These are phyloP conservation scores for Brassica nigra DNA, from an alignment of 345 rosid genomes.

Conservation along the genomic window DNA sequence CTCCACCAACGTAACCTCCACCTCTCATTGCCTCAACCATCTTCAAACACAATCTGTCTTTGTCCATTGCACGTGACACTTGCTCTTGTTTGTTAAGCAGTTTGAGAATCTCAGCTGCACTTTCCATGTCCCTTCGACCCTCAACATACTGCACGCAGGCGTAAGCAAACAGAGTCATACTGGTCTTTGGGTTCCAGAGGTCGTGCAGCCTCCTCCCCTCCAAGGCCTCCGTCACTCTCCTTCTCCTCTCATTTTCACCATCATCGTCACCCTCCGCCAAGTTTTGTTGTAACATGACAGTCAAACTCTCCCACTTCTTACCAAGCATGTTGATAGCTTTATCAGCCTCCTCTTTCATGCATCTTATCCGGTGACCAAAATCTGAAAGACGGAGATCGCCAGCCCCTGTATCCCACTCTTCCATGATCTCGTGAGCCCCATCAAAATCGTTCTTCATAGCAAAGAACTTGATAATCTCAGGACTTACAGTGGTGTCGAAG, in stretches of 20 bases:
- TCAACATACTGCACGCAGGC: constrained; percentile 43
- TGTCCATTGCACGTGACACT: constrained; percentile 22
- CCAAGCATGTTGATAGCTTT: constrained; percentile 37
- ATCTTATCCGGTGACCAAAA: constrained; percentile 42
- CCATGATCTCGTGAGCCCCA: constrained; percentile 52
- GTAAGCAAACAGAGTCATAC: constrained; percentile 38
- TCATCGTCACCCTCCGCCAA: constrained; percentile 32
- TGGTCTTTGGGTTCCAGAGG: constrained; percentile 35
- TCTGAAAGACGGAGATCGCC: constrained; percentile 40
- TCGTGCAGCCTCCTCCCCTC: constrained; percentile 13
- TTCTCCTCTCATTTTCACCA: constrained; percentile 46
- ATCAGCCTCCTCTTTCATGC: constrained; percentile 53
- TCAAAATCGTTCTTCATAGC: constrained; percentile 47
- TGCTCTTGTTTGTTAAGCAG: constrained; percentile 14
- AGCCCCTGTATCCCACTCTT: constrained; percentile 53
- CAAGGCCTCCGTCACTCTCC: constrained; percentile 42
- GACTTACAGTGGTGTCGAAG: constrained; percentile 36
- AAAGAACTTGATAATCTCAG: constrained; percentile 45
- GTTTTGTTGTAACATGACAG: constrained; percentile 33
- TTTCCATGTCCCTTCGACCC: constrained; percentile 36
- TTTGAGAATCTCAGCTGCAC: constrained; percentile 28
- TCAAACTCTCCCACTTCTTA: constrained; percentile 37
- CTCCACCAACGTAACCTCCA: constrained; percentile 31
- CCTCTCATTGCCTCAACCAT: constrained; percentile 38
- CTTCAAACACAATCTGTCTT: constrained; percentile 22